These are phyloP conservation scores for Pyrenochaeta sp. DNA, from an alignment of 2,329 filamentous ascomycete genomes.

Conservation along the genomic window DNA sequence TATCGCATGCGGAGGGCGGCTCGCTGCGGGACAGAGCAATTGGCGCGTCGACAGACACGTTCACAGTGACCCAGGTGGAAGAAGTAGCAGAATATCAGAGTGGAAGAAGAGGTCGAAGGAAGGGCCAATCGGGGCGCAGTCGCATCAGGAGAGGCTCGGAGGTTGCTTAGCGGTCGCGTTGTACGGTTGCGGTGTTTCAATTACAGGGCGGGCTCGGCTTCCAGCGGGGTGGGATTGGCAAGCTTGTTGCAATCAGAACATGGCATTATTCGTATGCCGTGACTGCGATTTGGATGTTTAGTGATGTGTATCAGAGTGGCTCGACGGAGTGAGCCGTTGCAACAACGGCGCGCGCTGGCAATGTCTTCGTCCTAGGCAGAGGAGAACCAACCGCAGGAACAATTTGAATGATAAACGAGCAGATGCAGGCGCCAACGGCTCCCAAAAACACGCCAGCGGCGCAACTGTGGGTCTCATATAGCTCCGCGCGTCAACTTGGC, in stretches of 20 bases:
- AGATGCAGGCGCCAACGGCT: background rate
- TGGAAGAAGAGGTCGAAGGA: background rate
- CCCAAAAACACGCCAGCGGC: slow-evolving; percentile 4
- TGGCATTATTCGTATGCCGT: slow-evolving; percentile 18
- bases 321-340: background rate
- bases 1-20: slow-evolving; percentile 30
- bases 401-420: background rate
- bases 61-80: slow-evolving; percentile 1
- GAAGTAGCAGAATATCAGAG: slow-evolving; percentile 6
- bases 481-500: slow-evolving; percentile 7
- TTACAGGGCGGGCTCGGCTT: slow-evolving; percentile 9
- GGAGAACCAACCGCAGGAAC: background rate
- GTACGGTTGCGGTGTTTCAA: slow-evolving; percentile 4
- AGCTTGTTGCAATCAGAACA: slow-evolving; percentile 11
- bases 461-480: slow-evolving; percentile 8
- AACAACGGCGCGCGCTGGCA: background rate
- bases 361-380: background rate
- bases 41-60: slow-evolving; percentile 8
- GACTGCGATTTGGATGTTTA: slow-evolving; percentile 8
- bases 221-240: slow-evolving; percentile 9
- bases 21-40: slow-evolving; percentile 13
- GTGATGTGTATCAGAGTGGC: slow-evolving; percentile 9
- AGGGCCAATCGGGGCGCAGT: slow-evolving; percentile 16
- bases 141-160: slow-evolving; percentile 12
- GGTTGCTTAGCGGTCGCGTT: background rate